Evolutionary conservation across 129 eudicot genomes (phyloP).

Genomic region (Arctium lappa): DNA sequence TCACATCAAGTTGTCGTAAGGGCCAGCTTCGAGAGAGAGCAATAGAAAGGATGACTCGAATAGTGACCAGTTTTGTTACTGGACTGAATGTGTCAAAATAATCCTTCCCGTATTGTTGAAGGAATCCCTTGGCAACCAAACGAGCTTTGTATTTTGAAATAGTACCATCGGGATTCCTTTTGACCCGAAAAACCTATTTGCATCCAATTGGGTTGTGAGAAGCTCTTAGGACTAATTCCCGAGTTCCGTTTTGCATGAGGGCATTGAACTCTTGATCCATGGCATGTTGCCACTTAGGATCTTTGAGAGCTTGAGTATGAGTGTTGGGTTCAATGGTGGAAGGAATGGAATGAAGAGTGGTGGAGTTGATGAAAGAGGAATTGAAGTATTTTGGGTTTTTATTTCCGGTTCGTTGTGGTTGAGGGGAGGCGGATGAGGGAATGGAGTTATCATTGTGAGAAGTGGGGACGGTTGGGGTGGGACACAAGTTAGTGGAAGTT

Average conservation of each 20-base stretch:
- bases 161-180: neutral
- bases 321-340: slow-evolving; percentile 1
- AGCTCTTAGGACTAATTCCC: neutral
- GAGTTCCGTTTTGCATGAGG: neutral
- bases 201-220: neutral
- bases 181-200: neutral
- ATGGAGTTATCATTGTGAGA: neutral
- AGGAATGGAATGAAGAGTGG: neutral
- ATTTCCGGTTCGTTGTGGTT: neutral
- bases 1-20: neutral
- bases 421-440: neutral
- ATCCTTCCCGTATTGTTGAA: neutral
- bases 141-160: neutral
- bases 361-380: neutral
- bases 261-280: neutral
- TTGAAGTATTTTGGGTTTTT: neutral
- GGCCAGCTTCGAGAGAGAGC: neutral
- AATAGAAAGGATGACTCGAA: neutral
- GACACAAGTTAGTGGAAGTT: neutral
- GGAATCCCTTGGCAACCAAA: neutral
- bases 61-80: neutral
- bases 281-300: neutral
- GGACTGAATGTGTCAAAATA: neutral
- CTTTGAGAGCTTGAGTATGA: no score
- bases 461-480: neutral